Percentiles rank a stretch among this genome's conserved stretches.
These are phyloP conservation scores for Xylariales sp. DNA, from an alignment of 2,329 filamentous ascomycete genomes.

Conservation along the genomic window DNA sequence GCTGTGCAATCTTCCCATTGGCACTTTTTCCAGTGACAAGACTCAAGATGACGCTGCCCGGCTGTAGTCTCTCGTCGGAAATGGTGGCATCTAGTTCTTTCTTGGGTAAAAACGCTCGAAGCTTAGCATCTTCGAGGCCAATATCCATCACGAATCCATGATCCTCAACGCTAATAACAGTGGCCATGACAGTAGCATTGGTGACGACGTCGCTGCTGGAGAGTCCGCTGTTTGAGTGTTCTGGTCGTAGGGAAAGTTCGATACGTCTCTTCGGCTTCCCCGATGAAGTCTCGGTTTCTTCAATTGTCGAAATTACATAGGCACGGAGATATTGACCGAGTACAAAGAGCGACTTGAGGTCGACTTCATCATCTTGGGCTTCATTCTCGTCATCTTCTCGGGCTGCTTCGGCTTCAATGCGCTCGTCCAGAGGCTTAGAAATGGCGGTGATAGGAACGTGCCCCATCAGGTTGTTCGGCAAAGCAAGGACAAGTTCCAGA, in stretches of 20 bases:
- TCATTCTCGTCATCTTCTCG: slow-evolving; percentile 49
- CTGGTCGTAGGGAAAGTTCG: slow-evolving; percentile 79
- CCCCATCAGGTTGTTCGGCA: slow-evolving; percentile 90
- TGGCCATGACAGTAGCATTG: slow-evolving; percentile 79
- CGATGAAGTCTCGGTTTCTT: slow-evolving; percentile 47
- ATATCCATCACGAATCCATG: slow-evolving; percentile 93
- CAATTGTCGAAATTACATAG: slow-evolving; percentile 73
- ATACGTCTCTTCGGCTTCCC: slow-evolving; percentile 74
- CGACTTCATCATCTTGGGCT: slow-evolving; percentile 56
- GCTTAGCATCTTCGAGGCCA: slow-evolving; percentile 61
- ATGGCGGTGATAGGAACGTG: slow-evolving; percentile 91
- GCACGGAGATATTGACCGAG: slow-evolving; percentile 86
- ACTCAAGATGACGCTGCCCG: slow-evolving; percentile 82
- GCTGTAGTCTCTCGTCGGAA: slow-evolving; percentile 65
- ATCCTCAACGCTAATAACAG: slow-evolving; percentile 89
- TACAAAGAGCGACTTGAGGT: slow-evolving; percentile 70
- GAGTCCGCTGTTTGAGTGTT: slow-evolving; percentile 72
- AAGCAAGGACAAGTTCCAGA: slow-evolving; percentile 72
- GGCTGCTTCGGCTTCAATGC: slow-evolving; percentile 64
- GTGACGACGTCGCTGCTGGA: slow-evolving; percentile 67
- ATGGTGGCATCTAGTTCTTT: slow-evolving; percentile 70
- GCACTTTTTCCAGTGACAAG: slow-evolving; percentile 70
- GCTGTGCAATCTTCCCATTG: slow-evolving; percentile 79
- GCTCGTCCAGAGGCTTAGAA: slow-evolving; percentile 72
- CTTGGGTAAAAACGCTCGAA: slow-evolving; percentile 80